Evolutionary conservation across 768 basidiomycete species (phyloP), one percentile per base, ranked within the genome.

Genomic region (Exsudoporus frostii): DNA sequence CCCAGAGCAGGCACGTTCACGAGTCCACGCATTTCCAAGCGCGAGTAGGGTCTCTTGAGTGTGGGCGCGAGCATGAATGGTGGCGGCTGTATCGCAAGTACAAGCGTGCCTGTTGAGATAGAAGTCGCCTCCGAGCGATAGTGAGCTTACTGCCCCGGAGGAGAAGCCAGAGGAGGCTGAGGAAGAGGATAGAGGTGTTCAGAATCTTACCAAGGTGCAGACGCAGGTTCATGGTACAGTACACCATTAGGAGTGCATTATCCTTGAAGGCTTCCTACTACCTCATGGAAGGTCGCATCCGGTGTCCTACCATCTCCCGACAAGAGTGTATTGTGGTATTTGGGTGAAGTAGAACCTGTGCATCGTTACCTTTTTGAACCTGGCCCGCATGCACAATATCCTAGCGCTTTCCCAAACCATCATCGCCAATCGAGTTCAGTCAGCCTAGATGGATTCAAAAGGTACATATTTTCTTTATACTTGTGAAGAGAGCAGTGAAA

Each of bases 71-170:
- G 67, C 51, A 39, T 71, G 25, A 62, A 57, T 24, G 65, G 67
- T 11, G 60, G 64, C 14, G 54, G 56, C 15, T 68, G 64, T 30
- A 39, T 29, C 30, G 67, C 65, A 5, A 55, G 57, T 5, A n/a
- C n/a, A 10, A 49, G 44, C n/a, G 36, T 65, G 5, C 45, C 62
- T 10, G 24, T 52, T 17, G 68, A 49, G 33, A 51, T 59, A n/a
- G 62, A 65, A 38, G 8, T 63, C 83, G 20, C 86, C 86, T 1
- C 83, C 86, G 0, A 86, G 83, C 52, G 88, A 88, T 54, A 71
- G 78, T 17, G 78, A 79, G 7, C 68, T 88, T 19, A 78, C 76
- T 37, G 22, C 15, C 8, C 46, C 53, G 1, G 79, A 68, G 17
- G 71, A 71, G 11, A 62, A 63, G 32, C 57, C 66, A 7, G 69